phyloP scores from a whole-genome alignment of 352 stramenopile genomes.

The Globisporangium sylvaticum region DNA sequence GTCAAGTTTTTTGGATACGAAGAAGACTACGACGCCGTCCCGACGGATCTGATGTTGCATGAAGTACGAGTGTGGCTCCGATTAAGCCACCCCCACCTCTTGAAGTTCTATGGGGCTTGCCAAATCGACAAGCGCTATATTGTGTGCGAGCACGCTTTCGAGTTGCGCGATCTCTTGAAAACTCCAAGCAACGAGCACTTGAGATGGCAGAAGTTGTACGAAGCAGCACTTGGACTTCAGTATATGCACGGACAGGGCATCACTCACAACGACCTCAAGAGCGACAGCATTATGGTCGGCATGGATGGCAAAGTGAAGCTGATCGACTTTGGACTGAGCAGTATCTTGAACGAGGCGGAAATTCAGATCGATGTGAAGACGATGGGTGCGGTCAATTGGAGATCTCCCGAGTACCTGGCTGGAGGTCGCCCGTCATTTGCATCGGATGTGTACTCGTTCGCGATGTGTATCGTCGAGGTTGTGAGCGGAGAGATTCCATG shows the following conservation, averaged over 20 bases:
- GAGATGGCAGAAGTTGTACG: not conserved
- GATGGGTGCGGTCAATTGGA: not conserved
- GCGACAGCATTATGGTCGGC: not conserved
- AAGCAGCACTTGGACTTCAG: constrained; percentile 1
- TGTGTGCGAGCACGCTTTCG: not conserved
- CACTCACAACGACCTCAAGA: not conserved
- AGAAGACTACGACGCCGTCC: not conserved
- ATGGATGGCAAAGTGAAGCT: too few species aligned
- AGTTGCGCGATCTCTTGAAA: not conserved
- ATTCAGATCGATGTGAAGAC: not conserved
- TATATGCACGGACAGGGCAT: not conserved
- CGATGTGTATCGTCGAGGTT: not conserved
- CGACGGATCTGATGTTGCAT: not conserved
- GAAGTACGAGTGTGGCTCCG: not conserved
- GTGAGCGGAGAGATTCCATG: not conserved
- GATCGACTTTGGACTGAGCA: too few species aligned
- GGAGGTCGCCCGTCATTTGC: not conserved
- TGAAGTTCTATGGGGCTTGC: not conserved
- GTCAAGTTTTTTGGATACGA: not conserved
- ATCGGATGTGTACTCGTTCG: not conserved
- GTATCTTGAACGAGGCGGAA: too few species aligned
- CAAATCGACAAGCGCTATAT: not conserved
- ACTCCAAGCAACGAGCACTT: not conserved
- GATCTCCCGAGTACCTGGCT: not conserved
- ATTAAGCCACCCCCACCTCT: not conserved